Evolutionary conservation across 2,329 filamentous ascomycete genomes (phyloP), one percentile per base, ranked within the genome.

Genomic region (Sarocladium brachiariae): DNA sequence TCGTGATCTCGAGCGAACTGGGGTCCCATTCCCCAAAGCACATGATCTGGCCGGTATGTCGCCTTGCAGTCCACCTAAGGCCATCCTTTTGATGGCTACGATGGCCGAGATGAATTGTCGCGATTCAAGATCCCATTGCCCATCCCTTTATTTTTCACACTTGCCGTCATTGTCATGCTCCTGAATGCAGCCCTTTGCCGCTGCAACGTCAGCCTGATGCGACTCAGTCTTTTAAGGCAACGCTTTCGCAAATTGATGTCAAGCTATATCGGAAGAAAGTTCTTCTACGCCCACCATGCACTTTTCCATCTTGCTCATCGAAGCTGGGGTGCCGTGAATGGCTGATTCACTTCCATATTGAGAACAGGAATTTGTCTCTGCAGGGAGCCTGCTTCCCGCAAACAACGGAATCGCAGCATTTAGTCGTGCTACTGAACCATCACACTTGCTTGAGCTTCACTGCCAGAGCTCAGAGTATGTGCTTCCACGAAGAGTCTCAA

Each of bases 1-100:
- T 70, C 69, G 69, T 72, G 69, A 72, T 72, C 66, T 68, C 63
- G 58, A 39, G 35, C 62, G 58, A 38, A 24, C 49, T 37, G 24
- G 21, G 41, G 25, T 46, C 51, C 37, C 19, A 6, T 14, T 27
- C 21, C 54, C 55, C 55, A 57, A 60, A 64, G 67, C 69, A 72
- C 69, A 71, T 71, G 69, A 72, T 72, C 69, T 64, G 60, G 61
- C 57, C 68, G 69, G 70, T 71, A 70, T 68, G 69, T 69, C 60
- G 59, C 58, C 57, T 57, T 53, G 53, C 51, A 59, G 55, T 52
- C 56, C 55, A 50, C 35, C 38, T 34, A 11, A 50, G 35, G 33
- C 19, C 46, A 31, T 35, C 46, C 14, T 37, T 49, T 49, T 37
- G 43, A 47, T 47, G 43, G 14, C 11, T 33, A 18, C 25, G 43